Percentiles rank a stretch among this genome's conserved stretches.
Conservation (phyloP, 768 basidiomycete genomes). For the Lactarius sanguifluus region DNA sequence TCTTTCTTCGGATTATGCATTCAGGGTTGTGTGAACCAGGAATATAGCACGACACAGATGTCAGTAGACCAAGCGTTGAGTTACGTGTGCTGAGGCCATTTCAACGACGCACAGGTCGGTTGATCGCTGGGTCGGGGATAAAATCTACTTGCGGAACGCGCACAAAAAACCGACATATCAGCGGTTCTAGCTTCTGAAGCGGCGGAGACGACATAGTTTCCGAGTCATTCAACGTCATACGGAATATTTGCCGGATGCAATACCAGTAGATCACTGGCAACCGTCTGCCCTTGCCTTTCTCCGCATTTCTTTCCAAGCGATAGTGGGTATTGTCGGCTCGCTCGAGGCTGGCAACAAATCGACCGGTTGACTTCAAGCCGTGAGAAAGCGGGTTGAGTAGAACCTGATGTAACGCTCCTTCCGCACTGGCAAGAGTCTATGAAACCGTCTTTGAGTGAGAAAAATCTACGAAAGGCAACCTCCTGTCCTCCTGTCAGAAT, state of each 20-base stretch:
- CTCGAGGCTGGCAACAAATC: background rate
- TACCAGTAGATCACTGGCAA: too few relatives aligned
- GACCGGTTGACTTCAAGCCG: background rate
- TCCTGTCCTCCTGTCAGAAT: background rate
- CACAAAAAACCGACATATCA: too few relatives aligned
- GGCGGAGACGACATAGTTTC: background rate
- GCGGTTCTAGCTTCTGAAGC: background rate
- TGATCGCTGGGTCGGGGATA: background rate
- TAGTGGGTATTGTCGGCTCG: background rate
- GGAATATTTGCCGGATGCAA: background rate
- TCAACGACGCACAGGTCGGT: background rate
- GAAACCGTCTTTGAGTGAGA: background rate
- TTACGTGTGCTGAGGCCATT: slow-evolving; percentile 1
- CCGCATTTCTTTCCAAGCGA: background rate
- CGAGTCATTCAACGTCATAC: background rate
- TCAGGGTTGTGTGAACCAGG: slow-evolving; percentile 15
- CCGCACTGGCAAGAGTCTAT: background rate
- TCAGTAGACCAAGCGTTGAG: background rate
- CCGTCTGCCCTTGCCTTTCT: too few relatives aligned
- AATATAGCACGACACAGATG: background rate
- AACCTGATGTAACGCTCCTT: background rate
- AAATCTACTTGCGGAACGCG: background rate
- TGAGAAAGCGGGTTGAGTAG: background rate
- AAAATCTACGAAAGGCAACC: background rate
- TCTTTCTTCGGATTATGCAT: slow-evolving; percentile 6